Evolutionary conservation across 305 asterid species (phyloP).

Genomic region (Plantago lanceolata): DNA sequence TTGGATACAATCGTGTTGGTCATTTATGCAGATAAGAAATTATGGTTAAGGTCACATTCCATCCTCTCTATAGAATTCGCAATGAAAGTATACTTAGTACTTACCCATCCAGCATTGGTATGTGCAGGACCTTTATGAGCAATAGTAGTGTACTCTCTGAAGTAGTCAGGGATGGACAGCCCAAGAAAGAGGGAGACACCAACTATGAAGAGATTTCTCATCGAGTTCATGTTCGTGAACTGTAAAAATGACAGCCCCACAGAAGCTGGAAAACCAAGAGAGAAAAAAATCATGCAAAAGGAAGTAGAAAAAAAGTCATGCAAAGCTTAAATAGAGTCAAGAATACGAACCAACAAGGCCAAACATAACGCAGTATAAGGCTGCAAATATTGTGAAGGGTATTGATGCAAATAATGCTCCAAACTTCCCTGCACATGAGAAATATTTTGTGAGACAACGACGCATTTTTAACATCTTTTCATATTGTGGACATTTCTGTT

Average conservation of each 20-base stretch:
- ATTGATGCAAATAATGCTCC: conserved; percentile 94
- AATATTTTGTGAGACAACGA: not conserved
- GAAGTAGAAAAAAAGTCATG: not conserved
- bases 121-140: conserved; percentile 89
- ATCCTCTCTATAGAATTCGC: too few relatives aligned
- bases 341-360: conserved; percentile 75
- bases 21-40: not conserved
- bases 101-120: conserved; percentile 94
- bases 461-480: not conserved
- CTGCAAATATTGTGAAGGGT: conserved; percentile 92
- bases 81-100: too few relatives aligned
- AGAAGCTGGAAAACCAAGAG: conserved; percentile 55
- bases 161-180: conserved; percentile 88
- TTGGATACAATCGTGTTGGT: not conserved
- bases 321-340: not conserved
- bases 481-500: not conserved
- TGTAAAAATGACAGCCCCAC: conserved; percentile 89
- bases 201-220: conserved; percentile 82
- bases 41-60: too few relatives aligned
- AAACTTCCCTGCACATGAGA: conserved; percentile 61
- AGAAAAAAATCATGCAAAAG: conserved; percentile 2
- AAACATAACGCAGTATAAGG: conserved; percentile 77
- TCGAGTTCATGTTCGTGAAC: conserved; percentile 95
- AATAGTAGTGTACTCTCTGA: conserved; percentile 70
- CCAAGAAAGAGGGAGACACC: conserved; percentile 93